Evolutionary conservation across 805 yeast genomes (phyloP).

Genomic region (Scheffersomyces coipomensis): DNA sequence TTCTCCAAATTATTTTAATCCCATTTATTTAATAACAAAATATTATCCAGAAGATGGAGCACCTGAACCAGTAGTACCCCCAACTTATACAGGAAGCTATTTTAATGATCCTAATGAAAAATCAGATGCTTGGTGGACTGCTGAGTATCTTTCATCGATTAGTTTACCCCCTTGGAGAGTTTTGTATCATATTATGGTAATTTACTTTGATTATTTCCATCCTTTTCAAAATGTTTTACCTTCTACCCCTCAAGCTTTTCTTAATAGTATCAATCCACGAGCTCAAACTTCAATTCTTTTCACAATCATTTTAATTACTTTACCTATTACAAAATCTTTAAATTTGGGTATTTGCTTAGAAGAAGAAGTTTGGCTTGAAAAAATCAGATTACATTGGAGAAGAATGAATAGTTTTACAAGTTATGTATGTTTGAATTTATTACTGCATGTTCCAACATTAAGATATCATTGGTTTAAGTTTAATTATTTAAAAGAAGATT

Average conservation of each 20-base stretch:
- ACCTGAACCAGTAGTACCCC: not conserved
- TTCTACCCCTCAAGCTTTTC: not conserved
- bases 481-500: not conserved
- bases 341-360: not conserved
- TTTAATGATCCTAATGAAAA: not conserved
- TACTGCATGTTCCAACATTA: not conserved
- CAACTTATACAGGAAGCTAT: not conserved
- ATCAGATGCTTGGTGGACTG: not conserved
- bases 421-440: not conserved
- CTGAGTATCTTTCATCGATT: not conserved
- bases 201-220: not conserved
- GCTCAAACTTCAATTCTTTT: not conserved
- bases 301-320: not conserved
- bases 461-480: not conserved
- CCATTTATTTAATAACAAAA: not conserved
- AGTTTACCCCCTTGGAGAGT: not conserved
- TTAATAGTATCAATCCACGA: not conserved
- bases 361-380: not conserved
- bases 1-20: not conserved
- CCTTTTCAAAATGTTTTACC: slow-evolving; percentile 5
- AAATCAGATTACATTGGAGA: not conserved
- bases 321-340: not conserved
- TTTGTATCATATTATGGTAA: not conserved
- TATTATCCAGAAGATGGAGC: not conserved
- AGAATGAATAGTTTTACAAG: not conserved